A percentile compares a stretch with the other conserved stretches of the same genome.
Evolutionary conservation across 2,329 filamentous ascomycete genomes (phyloP).

Genomic region (Diaporthe caulivora): DNA sequence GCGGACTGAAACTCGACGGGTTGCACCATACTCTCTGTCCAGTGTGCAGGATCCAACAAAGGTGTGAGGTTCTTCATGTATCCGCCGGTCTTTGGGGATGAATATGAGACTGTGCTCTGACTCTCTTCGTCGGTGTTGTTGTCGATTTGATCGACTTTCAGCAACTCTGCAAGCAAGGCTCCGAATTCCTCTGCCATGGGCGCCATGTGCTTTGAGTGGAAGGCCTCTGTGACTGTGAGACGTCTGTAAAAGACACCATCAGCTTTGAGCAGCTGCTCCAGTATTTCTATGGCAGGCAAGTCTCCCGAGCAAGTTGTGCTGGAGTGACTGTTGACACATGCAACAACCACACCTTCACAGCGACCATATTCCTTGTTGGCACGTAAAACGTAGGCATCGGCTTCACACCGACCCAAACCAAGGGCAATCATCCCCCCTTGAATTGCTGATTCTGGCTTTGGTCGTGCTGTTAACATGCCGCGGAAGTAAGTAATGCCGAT

Average conservation of each 20-base stretch:
- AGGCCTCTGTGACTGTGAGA: neutral
- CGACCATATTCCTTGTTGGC: neutral
- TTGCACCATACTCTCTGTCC: neutral
- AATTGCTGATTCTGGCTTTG: neutral
- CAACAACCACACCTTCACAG: neutral
- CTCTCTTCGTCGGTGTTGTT: too few species aligned
- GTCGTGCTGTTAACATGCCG: neutral
- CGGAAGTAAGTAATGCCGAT: neutral
- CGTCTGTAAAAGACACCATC: neutral
- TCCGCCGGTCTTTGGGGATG: neutral
- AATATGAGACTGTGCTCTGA: neutral
- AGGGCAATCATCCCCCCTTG: neutral
- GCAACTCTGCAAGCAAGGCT: neutral
- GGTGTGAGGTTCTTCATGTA: neutral
- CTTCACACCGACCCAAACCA: neutral
- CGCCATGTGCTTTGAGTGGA: neutral
- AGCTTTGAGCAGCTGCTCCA: neutral
- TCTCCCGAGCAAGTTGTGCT: neutral
- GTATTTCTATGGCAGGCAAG: neutral
- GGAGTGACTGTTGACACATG: neutral
- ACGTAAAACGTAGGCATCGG: neutral
- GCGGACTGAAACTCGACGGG: neutral
- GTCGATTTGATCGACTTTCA: too few species aligned
- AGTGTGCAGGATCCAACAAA: neutral
- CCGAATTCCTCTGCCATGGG: neutral